Evolutionary conservation across 495 filamentous ascomycete species (phyloP), one percentile per base, ranked within the genome.

Genomic region (Neurospora sp.): DNA sequence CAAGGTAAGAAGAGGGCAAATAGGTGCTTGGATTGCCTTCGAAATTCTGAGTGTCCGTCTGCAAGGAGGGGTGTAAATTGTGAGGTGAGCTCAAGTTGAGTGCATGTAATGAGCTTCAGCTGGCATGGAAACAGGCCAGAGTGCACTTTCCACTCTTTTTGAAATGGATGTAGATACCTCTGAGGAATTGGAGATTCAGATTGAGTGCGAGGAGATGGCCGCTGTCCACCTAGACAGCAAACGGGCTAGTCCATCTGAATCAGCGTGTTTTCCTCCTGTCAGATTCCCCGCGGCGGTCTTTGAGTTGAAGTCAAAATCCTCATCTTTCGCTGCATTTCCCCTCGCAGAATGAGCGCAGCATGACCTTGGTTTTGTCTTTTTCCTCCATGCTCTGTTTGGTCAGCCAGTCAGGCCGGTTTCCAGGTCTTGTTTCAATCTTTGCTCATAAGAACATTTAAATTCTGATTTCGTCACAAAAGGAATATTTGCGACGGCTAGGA

Each of bases 1-100:
- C 1, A 24, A 6, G 21, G 9, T 11, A 2, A 0, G 2, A 6
- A 0, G 1, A 6, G 5, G 2, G n/a, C 43, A 0, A 0, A 13
- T 11, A 54, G 0, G 1, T 62, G 6, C 6, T 5, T 15, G 13
- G 5, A 19, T 9, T 34, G 3, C 0, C 0, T 19, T 62, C 15
- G 0, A 62, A 62, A 31, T 34, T 5, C 1, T 0, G 6, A 62
- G 28, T 62, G 28, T 62, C 54, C 54, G 13, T 62, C 28, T 0
- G 24, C 2, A 9, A 34, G 5, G 13, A 62, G 24, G 54, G 24
- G 54, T 0, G 3, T 62, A 1, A 9, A 8, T 7, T 7, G 6
- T 62, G 13, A 62, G 13, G 54, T 62, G 54, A 28, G 13, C 2
- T 8, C 13, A 17, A 15, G 5, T 62, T 62, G 24, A 62, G 11